Percentiles rank a stretch among this genome's conserved stretches.
Evolutionary conservation across 257 asterid genomes (phyloP).

Genomic region (Gentiana straminea): DNA sequence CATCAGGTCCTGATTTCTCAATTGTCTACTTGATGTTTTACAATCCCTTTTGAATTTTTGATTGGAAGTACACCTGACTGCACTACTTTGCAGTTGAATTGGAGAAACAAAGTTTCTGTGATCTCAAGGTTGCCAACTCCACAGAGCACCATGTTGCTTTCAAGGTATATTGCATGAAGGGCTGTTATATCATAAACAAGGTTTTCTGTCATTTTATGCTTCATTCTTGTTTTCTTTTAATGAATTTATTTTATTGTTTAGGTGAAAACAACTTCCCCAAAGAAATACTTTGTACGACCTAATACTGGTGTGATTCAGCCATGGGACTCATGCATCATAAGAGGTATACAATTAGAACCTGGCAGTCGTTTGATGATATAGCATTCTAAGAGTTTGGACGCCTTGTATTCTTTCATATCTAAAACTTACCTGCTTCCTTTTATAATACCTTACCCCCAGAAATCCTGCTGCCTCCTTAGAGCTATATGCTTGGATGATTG

Average conservation of each 20-base stretch:
- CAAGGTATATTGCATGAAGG: constrained; percentile 1
- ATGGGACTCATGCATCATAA: constrained; percentile 55
- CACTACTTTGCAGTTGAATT: constrained; percentile 46
- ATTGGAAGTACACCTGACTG: neutral
- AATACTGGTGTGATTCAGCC: constrained; percentile 67
- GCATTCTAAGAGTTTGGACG: neutral
- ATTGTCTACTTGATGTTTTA: neutral
- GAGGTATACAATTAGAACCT: constrained; percentile 41
- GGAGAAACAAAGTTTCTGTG: constrained; percentile 66
- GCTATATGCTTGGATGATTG: neutral
- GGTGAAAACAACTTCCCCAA: constrained; percentile 91
- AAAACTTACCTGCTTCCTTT: no score
- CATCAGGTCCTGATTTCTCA: neutral
- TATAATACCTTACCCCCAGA: no score
- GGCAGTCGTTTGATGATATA: constrained; percentile 1
- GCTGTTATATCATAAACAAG: neutral
- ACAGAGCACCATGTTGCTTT: constrained; percentile 59
- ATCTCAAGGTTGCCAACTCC: constrained; percentile 53
- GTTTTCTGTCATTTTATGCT: neutral
- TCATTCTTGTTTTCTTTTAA: neutral
- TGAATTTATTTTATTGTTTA: constrained; percentile 2
- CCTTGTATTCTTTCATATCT: neutral
- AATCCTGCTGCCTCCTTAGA: neutral
- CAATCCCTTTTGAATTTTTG: neutral
- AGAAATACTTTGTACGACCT: constrained; percentile 83